Evolutionary conservation across 129 eudicot genomes (phyloP), one percentile per base, ranked within the genome.

Genomic region (Gnaphalium uliginosum): DNA sequence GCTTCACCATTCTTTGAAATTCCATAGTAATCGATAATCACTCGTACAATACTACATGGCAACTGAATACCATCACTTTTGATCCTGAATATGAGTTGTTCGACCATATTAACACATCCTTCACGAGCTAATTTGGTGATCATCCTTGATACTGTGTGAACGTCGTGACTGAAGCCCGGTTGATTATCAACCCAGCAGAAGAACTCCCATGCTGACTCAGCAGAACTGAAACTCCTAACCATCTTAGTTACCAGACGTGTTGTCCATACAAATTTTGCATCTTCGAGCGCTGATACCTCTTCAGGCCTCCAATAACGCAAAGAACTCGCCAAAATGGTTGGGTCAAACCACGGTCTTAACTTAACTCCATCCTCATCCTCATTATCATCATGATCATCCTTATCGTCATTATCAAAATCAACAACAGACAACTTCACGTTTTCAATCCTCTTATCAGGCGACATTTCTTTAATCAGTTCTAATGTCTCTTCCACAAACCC

Each of bases 261-360:
- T 5, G 98, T 94, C 98, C 98, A 94, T 30, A 89, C 81, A 57
- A 94, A 73, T 6, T 89, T 84, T 24, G 98, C 97, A 68, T 77
- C 84, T 68, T 94, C 89, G 23, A 94, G 73, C 17, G 93, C 74
- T 27, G 86, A 80, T 11, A 94, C 88, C 54, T 94, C 97, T 61
- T 85, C 91, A 18, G 84, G 78, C 41, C 85, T 81, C 98, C 98
- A 94, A 50, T 75, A 57, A 32, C 50, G 70, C 76, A 90, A 69
- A 24, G 92, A 91, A 66, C 85, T 82, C 10, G 96, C 96, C 69
- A 94, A 87, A 56, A 96, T 81, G 29, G 46, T 80, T 5, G 97
- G 96, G 53, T 90, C 98, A 57, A 94, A 84, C 98, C 98, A 90
- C 2, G 96, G 97, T 81, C 80, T 87, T 76, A 88, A 69, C 69